Evolutionary conservation across 345 rosid genomes (phyloP), one percentile per base, ranked within the genome.

Genomic region (Cardiospermum halicacabum): DNA sequence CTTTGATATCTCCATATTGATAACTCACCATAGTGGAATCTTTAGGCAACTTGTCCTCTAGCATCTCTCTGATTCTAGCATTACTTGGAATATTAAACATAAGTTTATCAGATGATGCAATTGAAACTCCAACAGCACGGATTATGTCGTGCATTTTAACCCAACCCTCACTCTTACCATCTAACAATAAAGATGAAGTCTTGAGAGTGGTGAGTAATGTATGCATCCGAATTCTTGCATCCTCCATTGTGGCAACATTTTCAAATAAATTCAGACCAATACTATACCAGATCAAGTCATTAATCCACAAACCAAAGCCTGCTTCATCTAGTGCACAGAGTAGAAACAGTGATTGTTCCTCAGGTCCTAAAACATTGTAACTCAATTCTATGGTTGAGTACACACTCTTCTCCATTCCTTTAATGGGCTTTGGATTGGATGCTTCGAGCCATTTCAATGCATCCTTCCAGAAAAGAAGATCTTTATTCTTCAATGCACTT

Each of bases 131-230:
- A 5, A 58, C 62, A 11, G 26, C 11, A 30, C 7, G 60, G 11
- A 76, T 57, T 10, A 69, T 40, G 26, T 75, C 70, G 39, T 79
- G 80, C 69, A 79, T 73, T 36, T 50, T 69, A 24, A 73, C 59
- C 0, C 0, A 1, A 7, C 27, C 25, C n/a, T 34, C 25, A 10
- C 1, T 30, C 10, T 19, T 37, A 58, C 48, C 26, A 3, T 64
- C 58, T 13, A 58, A 25, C 56, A 72, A 42, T 53, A 79, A 58
- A 58, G 68, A 68, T 37, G 48, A 39, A 8, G 54, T 39, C 47
- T 60, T 71, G 34, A 79, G 75, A 48, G 12, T 51, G 30, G 22
- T 19, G 4, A 75, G 16, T 39, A 62, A 51, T 0, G 11, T 10
- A 9, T 43, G 31, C 18, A 67, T 0, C 15, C 59, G 54, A 27